Evolutionary conservation across 2,329 filamentous ascomycete genomes (phyloP).

Genomic region (Paraphoma sp.): DNA sequence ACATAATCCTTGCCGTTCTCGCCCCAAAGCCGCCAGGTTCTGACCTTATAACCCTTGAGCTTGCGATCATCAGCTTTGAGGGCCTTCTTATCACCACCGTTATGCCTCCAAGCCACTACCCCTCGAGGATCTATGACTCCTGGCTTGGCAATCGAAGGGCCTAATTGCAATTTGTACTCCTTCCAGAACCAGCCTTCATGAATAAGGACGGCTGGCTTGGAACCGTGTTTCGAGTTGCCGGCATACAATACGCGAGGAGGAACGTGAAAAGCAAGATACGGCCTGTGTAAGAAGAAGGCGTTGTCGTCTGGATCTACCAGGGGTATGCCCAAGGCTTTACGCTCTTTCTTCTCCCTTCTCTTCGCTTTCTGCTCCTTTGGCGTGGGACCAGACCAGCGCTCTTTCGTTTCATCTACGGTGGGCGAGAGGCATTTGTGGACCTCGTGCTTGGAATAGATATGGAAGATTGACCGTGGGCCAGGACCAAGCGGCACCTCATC

Average conservation of each 20-base stretch:
- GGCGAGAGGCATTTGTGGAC: conserved; percentile 22
- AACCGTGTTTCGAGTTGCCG: conserved; percentile 17
- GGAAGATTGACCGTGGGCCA: conserved; percentile 18
- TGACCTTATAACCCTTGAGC: conserved; percentile 39
- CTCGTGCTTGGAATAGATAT: conserved; percentile 29
- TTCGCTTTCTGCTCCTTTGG: conserved; percentile 15
- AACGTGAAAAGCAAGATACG: conserved; percentile 37
- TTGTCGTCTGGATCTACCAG: conserved; percentile 5
- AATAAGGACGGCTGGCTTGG: conserved; percentile 30
- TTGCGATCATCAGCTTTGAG: conserved; percentile 13
- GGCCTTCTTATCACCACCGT: conserved; percentile 18
- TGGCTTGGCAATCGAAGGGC: conserved; percentile 17
- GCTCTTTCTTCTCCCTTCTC: conserved; percentile 11
- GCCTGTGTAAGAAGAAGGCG: conserved; percentile 39
- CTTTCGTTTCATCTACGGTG: conserved; percentile 19
- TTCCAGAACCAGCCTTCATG: conserved; percentile 34
- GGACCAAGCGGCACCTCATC: not conserved
- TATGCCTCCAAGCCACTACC: conserved; percentile 30
- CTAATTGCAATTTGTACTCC: conserved; percentile 40
- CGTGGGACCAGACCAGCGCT: conserved; percentile 21
- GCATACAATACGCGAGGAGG: conserved; percentile 38
- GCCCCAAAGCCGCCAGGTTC: conserved; percentile 39
- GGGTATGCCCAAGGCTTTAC: conserved; percentile 9
- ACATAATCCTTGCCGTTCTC: conserved; percentile 41
- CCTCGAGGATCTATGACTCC: conserved; percentile 39